Percentiles rank a stretch among this genome's conserved stretches.
phyloP scores from a whole-genome alignment of 1,139 yeast genomes.

The Oligophagozyma castellii region DNA sequence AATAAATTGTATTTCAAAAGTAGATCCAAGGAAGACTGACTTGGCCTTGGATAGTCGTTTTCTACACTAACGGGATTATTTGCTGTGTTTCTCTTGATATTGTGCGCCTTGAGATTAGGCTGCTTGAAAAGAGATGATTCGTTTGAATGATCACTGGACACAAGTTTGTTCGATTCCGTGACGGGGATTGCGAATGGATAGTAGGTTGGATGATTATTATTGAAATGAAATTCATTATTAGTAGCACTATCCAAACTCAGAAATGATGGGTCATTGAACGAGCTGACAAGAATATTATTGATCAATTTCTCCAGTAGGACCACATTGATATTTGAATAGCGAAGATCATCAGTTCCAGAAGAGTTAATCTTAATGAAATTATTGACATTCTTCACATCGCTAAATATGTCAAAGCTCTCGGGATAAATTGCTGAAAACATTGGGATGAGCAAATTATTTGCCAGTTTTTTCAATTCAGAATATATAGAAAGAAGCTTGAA shows the following conservation, averaged over 20 bases:
- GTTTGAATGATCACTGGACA: slow-evolving; percentile 1
- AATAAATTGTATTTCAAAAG: slow-evolving; percentile 7
- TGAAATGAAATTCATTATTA: slow-evolving; percentile 9
- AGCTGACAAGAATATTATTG: slow-evolving; percentile 19
- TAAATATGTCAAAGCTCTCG: slow-evolving; percentile 9
- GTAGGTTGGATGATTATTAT: slow-evolving; percentile 5
- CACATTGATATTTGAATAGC: slow-evolving; percentile 7
- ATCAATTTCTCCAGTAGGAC: slow-evolving; percentile 17
- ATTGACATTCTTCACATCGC: slow-evolving; percentile 3
- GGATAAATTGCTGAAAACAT: slow-evolving; percentile 13
- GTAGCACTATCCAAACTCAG: slow-evolving; percentile 16
- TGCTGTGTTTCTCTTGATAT: neutral
- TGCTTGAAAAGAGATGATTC: slow-evolving; percentile 1
- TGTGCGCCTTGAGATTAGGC: slow-evolving; percentile 1
- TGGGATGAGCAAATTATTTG: slow-evolving; percentile 18
- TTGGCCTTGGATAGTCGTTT: slow-evolving; percentile 4
- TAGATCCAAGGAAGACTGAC: slow-evolving; percentile 14
- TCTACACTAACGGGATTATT: slow-evolving; percentile 1
- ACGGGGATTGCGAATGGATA: slow-evolving; percentile 3
- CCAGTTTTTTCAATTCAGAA: slow-evolving; percentile 20
- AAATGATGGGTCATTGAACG: slow-evolving; percentile 23
- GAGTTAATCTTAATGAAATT: slow-evolving; percentile 1
- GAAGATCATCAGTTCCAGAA: slow-evolving; percentile 2
- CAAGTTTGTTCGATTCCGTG: too few species aligned
- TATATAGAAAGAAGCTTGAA: slow-evolving; percentile 22